These are phyloP conservation scores for Erucastrum elatum DNA, from an alignment of 345 rosid genomes.

Conservation along the genomic window DNA sequence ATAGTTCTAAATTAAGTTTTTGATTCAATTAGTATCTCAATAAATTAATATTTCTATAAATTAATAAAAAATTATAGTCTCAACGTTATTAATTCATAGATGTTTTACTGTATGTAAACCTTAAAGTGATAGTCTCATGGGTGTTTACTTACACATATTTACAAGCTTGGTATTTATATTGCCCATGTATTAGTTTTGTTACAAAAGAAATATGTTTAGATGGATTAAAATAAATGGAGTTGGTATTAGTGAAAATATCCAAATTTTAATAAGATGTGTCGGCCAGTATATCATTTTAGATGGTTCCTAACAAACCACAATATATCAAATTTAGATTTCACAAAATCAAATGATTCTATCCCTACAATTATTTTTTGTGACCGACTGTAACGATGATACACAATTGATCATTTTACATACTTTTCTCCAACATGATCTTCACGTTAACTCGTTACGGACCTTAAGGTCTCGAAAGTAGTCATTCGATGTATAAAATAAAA, in stretches of 20 bases:
- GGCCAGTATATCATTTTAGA: not conserved
- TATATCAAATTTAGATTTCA: not conserved
- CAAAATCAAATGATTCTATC: not conserved
- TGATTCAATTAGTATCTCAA: no score
- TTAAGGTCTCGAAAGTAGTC: not conserved
- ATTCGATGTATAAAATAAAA: not conserved
- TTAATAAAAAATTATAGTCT: no score
- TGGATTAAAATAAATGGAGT: not conserved
- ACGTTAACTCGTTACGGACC: not conserved
- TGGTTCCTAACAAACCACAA: constrained; percentile 1
- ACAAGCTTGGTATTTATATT: not conserved
- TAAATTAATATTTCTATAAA: no score
- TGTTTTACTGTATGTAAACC: no score
- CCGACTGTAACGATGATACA: not conserved
- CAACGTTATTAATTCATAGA: no score
- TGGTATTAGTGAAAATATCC: not conserved
- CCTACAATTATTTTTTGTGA: not conserved
- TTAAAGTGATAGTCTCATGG: no score
- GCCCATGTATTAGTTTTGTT: not conserved
- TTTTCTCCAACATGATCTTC: not conserved
- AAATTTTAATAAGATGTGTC: no score
- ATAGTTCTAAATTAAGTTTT: no score
- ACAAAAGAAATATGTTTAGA: not conserved
- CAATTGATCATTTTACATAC: not conserved
- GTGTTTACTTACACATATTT: not conserved